A percentile compares a stretch with the other conserved stretches of the same genome.
These are phyloP conservation scores for Saposhnikovia divaricata DNA, from an alignment of 129 eudicot genomes.

Conservation along the genomic window DNA sequence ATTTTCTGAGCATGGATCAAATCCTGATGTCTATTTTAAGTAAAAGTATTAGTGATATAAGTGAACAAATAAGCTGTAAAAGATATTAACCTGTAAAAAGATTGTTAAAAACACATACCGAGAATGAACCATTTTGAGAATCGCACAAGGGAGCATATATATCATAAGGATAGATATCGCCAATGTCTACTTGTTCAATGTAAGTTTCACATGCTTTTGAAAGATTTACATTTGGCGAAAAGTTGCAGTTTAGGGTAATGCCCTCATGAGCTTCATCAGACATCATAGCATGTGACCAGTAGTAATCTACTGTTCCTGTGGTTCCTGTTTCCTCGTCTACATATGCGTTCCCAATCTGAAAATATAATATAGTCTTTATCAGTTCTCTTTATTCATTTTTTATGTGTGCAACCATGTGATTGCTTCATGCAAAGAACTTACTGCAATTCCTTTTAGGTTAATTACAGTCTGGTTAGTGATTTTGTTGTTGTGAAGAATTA, in stretches of 20 bases:
- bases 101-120: slow-evolving; percentile 16
- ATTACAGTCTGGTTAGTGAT: slow-evolving; percentile 58
- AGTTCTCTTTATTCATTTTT: background rate
- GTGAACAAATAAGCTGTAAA: too few relatives aligned
- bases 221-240: slow-evolving; percentile 19
- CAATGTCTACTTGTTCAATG: slow-evolving; percentile 10
- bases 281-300: slow-evolving; percentile 45
- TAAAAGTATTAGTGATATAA: background rate
- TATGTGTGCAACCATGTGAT: background rate
- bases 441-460: slow-evolving; percentile 62
- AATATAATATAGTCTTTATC: background rate
- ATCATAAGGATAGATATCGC: slow-evolving; percentile 31
- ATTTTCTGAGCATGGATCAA: slow-evolving; percentile 51
- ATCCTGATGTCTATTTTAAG: slow-evolving; percentile 24
- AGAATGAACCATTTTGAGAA: slow-evolving; percentile 24
- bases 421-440: slow-evolving; percentile 18
- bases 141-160: slow-evolving; percentile 52
- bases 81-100: too few relatives aligned
- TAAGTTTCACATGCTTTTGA: slow-evolving; percentile 24
- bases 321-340: slow-evolving; percentile 25
- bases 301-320: slow-evolving; percentile 31
- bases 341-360: slow-evolving; percentile 53
- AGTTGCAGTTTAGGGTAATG: slow-evolving; percentile 43
- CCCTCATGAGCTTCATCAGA: slow-evolving; percentile 43
- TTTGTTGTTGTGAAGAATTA: slow-evolving; percentile 47